These are phyloP conservation scores for Lycium barbarum DNA, from an alignment of 257 asterid species.

Conservation along the genomic window DNA sequence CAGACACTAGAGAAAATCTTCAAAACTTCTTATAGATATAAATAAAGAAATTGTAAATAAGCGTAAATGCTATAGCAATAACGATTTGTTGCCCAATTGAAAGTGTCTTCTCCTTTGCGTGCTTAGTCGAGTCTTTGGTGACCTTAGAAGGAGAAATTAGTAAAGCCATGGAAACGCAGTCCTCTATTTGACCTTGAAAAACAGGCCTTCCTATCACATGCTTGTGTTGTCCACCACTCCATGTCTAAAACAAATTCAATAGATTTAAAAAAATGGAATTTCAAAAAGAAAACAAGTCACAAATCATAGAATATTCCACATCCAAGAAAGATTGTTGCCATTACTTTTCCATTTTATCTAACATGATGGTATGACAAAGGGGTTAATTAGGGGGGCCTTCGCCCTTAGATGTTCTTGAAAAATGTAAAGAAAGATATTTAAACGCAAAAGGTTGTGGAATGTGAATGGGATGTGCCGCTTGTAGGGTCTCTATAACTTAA, in stretches of 20 bases:
- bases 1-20: not conserved
- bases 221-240: slow-evolving; percentile 65
- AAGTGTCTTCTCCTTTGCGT: slow-evolving; percentile 39
- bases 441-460: not conserved
- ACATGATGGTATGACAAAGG: not conserved
- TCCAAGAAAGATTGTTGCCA: not conserved
- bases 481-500: not conserved
- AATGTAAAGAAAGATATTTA: not conserved
- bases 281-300: not conserved
- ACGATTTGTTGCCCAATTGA: slow-evolving; percentile 66
- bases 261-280: not conserved
- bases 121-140: slow-evolving; percentile 29
- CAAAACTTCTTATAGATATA: slow-evolving; percentile 42
- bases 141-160: slow-evolving; percentile 53
- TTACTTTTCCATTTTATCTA: not conserved
- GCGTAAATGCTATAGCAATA: slow-evolving; percentile 44
- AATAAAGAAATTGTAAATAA: slow-evolving; percentile 51
- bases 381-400: not conserved
- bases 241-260: slow-evolving; percentile 45
- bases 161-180: slow-evolving; percentile 67
- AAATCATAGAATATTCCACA: not conserved
- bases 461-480: not conserved
- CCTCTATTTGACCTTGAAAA: slow-evolving; percentile 52
- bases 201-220: slow-evolving; percentile 82
- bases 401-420: not conserved